phyloP scores from a whole-genome alignment of 176 grass and related monocot species.

The Eleusine indica region DNA sequence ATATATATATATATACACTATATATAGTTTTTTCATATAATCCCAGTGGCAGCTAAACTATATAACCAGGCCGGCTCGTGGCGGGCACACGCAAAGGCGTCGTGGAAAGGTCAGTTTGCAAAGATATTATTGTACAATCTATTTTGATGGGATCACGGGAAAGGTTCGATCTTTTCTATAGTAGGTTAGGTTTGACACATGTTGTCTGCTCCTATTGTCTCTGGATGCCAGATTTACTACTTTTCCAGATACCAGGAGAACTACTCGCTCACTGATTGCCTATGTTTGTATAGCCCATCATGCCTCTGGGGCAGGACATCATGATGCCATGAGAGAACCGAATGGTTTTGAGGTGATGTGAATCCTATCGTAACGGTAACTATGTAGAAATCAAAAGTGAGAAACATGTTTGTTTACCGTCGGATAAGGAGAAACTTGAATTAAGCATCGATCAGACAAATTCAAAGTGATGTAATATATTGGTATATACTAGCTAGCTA shows the following conservation, averaged over 20 bases:
- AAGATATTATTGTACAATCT: background rate
- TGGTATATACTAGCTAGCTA: no score
- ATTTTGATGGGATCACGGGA: slow-evolving; percentile 8
- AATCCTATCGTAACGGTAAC: background rate
- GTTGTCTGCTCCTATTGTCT: slow-evolving; percentile 43
- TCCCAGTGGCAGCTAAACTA: background rate
- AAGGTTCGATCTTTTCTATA: background rate
- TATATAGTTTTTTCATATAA: background rate
- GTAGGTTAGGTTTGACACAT: background rate
- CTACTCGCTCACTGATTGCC: background rate
- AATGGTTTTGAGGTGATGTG: background rate
- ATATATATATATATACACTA: no score
- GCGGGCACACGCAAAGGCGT: slow-evolving; percentile 37
- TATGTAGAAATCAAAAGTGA: background rate
- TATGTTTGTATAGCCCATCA: slow-evolving; percentile 4
- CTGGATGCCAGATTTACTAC: background rate
- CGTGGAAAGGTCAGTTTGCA: slow-evolving; percentile 24
- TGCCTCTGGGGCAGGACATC: background rate
- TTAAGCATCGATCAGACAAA: background rate
- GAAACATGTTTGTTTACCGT: no score
- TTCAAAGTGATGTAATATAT: background rate
- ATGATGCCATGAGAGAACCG: slow-evolving; percentile 20
- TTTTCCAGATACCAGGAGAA: slow-evolving; percentile 19
- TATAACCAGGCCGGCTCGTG: slow-evolving; percentile 24
- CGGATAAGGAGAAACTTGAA: background rate